A percentile compares a stretch with the other conserved stretches of the same genome.
Evolutionary conservation across 2,329 filamentous ascomycete genomes (phyloP).

Genomic region (Penicillium brevicompactum): DNA sequence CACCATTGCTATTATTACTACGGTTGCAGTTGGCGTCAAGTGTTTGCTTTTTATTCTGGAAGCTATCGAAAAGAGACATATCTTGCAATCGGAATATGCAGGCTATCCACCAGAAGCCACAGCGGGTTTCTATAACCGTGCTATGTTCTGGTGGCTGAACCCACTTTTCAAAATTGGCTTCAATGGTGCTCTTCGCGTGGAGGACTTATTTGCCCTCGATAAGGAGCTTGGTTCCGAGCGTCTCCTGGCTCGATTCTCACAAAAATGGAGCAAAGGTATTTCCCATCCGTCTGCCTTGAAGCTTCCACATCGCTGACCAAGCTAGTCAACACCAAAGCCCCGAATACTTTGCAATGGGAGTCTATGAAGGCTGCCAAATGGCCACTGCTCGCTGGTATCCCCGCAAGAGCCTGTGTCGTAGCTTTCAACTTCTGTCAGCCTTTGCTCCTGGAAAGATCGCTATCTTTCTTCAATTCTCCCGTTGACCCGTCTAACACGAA

Average conservation of each 20-base stretch:
- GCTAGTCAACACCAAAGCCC: slow-evolving; percentile 28
- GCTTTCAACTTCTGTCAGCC: slow-evolving; percentile 43
- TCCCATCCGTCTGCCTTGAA: not conserved
- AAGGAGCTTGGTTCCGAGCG: slow-evolving; percentile 47
- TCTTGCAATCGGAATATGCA: slow-evolving; percentile 43
- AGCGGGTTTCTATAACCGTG: slow-evolving; percentile 52
- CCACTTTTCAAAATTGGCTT: slow-evolving; percentile 54
- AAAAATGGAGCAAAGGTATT: slow-evolving; percentile 44
- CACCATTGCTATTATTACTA: slow-evolving; percentile 47
- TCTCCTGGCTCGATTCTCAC: slow-evolving; percentile 40
- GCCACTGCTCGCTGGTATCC: slow-evolving; percentile 35
- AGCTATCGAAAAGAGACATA: slow-evolving; percentile 46
- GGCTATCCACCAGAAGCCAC: slow-evolving; percentile 54
- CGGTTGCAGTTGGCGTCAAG: slow-evolving; percentile 46
- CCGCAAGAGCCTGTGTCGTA: slow-evolving; percentile 37
- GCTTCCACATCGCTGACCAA: slow-evolving; percentile 11
- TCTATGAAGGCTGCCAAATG: slow-evolving; percentile 36
- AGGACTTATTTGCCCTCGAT: slow-evolving; percentile 50
- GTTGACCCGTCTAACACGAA: slow-evolving; percentile 32
- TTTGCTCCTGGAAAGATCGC: slow-evolving; percentile 40
- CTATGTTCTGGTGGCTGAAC: slow-evolving; percentile 58
- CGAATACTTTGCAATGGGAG: slow-evolving; percentile 33
- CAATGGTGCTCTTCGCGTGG: slow-evolving; percentile 44
- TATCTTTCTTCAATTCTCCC: slow-evolving; percentile 35
- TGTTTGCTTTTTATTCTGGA: slow-evolving; percentile 49